Base-by-base conservation (phyloP, 2,329 filamentous ascomycete genomes). In the Clarireedia monteithiana region DNA sequence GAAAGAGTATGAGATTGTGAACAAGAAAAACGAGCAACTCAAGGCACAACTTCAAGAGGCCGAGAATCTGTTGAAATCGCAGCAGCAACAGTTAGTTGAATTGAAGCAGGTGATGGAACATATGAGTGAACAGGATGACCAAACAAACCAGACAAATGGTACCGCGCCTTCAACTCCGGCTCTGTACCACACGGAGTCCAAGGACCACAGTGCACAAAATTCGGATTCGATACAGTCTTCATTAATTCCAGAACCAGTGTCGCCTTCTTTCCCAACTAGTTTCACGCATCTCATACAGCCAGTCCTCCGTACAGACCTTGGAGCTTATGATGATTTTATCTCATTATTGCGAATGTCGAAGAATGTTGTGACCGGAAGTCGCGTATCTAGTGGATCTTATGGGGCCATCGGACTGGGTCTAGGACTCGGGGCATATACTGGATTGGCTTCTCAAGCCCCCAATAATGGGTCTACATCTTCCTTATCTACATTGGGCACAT, bases 91-190 rank as follows among this genome's bases (percentile, higher is more conserved):
- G 70, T 77, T 99, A 2, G 80, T 87, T 2, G 89, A 97, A 70
- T 81, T 99, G 60, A 99, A 99, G 72, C 78, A 82, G 20, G 90
- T 96, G 60, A 89, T 99, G 84, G 91, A 96, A 72, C 85, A 86
- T 64, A 89, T 96, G 83, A 81, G 79, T 24, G 77, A 89, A 63
- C 80, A 79, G 58, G 88, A 94, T 62, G 88, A 95, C 63, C 78
- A 82, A 62, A 80, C 85, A 50, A 83, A 81, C 56, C 78, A 82
- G 62, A 80, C 85, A 49, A 83, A 81, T 55, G 79, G 83, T n/a
- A 88, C 89, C 9, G 70, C 74, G 17, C 84, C 83, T 14, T 89
- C 89, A 0, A 96, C 92, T 1, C 91, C 92, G 0, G 86, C 84
- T 7, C 75, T 86, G 50, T 83, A 82, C 68, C 86, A 83, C 62